These are phyloP conservation scores for Claviceps sp. DNA, from an alignment of 2,329 filamentous ascomycete genomes.

Conservation along the genomic window DNA sequence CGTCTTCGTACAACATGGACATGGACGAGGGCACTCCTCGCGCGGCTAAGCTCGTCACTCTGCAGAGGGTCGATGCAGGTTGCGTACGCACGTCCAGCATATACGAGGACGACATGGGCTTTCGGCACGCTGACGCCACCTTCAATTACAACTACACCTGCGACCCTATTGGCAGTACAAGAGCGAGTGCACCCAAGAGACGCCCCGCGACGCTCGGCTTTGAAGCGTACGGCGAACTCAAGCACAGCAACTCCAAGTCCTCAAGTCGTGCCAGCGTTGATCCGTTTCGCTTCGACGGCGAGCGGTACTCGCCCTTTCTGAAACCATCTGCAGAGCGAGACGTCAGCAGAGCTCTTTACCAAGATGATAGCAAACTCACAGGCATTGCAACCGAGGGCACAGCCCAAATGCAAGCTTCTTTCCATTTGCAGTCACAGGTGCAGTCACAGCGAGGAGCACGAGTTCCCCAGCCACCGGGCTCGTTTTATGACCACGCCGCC, in stretches of 20 bases:
- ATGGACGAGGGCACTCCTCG: background rate
- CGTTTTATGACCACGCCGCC: constrained; percentile 24
- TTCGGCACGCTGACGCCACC: background rate
- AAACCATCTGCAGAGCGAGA: constrained; percentile 27
- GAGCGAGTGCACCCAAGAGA: background rate
- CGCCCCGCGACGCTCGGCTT: constrained; percentile 5
- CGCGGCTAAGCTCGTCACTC: background rate
- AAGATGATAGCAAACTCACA: constrained; percentile 12
- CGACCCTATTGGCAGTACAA: background rate
- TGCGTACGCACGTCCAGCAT: constrained; percentile 4
- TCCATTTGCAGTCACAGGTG: background rate
- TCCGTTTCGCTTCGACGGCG: constrained; percentile 33
- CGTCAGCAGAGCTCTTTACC: constrained; percentile 26
- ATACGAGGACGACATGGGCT: constrained; percentile 1
- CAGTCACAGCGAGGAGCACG: background rate
- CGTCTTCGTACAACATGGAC: background rate
- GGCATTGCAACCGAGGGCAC: background rate
- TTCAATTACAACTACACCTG: no score
- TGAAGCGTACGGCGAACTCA: constrained; percentile 3
- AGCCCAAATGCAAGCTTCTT: background rate
- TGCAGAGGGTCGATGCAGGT: background rate
- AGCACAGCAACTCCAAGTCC: constrained; percentile 14
- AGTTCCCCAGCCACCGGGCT: constrained; percentile 5
- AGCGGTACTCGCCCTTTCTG: constrained; percentile 24
- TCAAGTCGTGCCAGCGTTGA: constrained; percentile 25